A percentile compares a stretch with the other conserved stretches of the same genome.
phyloP scores from a whole-genome alignment of 2,329 filamentous ascomycete species.

The Dactylonectria estremocensis region DNA sequence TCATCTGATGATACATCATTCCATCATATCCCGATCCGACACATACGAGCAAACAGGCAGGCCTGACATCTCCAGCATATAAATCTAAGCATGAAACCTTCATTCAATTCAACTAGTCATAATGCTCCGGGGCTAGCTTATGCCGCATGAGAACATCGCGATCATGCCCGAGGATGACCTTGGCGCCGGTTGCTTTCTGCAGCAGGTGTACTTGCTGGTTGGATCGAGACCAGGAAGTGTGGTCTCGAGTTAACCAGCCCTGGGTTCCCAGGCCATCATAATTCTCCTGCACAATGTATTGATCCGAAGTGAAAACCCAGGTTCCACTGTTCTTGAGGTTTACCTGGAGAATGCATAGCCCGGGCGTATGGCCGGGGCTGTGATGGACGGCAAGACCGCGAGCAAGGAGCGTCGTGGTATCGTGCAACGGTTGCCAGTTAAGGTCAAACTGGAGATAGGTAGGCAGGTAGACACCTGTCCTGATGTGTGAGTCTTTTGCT shows the following conservation, averaged over 20 bases:
- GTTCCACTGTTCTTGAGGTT: not conserved
- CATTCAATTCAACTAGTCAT: no score
- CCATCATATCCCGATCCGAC: no score
- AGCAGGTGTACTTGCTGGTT: not conserved
- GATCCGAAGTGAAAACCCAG: not conserved
- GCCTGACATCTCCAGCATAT: no score
- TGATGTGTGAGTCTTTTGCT: no score
- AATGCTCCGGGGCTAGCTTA: not conserved
- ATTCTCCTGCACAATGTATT: conserved; percentile 1
- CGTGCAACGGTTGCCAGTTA: not conserved
- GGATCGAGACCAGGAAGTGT: not conserved
- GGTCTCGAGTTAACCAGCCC: not conserved
- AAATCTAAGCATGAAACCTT: no score
- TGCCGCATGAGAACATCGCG: not conserved
- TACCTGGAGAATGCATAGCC: not conserved
- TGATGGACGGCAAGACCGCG: not conserved
- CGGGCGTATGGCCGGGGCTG: not conserved
- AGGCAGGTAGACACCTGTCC: not conserved
- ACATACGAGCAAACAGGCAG: no score
- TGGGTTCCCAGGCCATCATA: not conserved
- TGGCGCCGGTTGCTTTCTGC: not conserved
- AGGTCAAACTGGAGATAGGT: not conserved
- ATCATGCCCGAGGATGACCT: not conserved
- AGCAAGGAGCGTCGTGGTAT: not conserved
- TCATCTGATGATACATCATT: no score